Conservation (phyloP, 1,284 basidiomycete species). For the Cystobasidium pallidum region DNA sequence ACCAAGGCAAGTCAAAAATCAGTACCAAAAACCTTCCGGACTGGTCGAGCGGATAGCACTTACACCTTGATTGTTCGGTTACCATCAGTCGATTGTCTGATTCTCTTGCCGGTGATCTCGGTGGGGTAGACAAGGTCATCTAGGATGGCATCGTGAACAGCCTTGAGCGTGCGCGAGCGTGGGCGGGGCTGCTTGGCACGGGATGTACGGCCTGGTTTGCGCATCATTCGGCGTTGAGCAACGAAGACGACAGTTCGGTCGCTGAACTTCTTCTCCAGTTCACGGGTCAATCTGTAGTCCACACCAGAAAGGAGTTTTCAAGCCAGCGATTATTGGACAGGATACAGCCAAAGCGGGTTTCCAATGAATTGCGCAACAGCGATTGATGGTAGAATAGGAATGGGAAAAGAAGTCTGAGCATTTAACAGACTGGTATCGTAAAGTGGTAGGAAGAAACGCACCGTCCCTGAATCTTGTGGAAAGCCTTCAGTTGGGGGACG, state of each 20-base stretch:
- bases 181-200: constrained; percentile 95
- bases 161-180: constrained; percentile 93
- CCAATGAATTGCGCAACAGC: too few relatives aligned
- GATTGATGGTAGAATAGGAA: constrained; percentile 25
- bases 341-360: too few relatives aligned
- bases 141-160: constrained; percentile 96
- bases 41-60: constrained; percentile 57
- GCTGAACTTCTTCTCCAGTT: constrained; percentile 99
- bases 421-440: constrained; percentile 45
- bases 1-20: background rate
- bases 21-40: background rate
- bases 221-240: constrained; percentile 96
- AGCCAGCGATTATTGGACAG: too few relatives aligned
- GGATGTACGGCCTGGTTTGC: constrained; percentile 92
- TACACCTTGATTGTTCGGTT: constrained; percentile 94
- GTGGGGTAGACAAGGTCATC: constrained; percentile 99
- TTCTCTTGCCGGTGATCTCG: constrained; percentile 96
- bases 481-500: constrained; percentile 96
- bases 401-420: constrained; percentile 35
- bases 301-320: too few relatives aligned
- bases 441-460: constrained; percentile 60
- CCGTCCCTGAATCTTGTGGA: constrained; percentile 98
- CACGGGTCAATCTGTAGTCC: constrained; percentile 80
- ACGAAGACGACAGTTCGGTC: constrained; percentile 98
- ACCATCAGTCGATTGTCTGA: constrained; percentile 85